phyloP scores from a whole-genome alignment of 768 basidiomycete genomes.

The Hygrocybe punicea region DNA sequence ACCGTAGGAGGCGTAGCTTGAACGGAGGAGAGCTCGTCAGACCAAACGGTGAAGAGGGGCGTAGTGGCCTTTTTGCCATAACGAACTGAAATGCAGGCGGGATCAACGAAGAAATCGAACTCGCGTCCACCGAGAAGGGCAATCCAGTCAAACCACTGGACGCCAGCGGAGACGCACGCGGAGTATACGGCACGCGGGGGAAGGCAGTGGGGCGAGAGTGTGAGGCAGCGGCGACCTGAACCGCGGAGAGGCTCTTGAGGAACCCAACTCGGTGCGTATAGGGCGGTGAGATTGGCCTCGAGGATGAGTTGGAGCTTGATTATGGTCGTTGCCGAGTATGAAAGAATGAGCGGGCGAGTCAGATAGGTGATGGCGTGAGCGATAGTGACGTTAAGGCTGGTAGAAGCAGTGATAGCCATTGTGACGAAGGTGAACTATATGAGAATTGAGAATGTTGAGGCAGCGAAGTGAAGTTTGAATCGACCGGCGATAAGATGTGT shows the following conservation, averaged over 20 bases:
- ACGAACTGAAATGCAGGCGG: conserved; percentile 72
- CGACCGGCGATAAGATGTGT: conserved; percentile 1
- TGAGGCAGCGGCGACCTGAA: conserved; percentile 71
- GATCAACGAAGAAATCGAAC: conserved; percentile 80
- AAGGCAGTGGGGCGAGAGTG: conserved; percentile 62
- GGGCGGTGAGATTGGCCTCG: conserved; percentile 70
- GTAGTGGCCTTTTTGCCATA: conserved; percentile 39
- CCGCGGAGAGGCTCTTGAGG: conserved; percentile 61
- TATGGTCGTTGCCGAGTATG: conserved; percentile 55
- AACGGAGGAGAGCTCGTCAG: conserved; percentile 41
- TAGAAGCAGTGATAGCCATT: conserved; percentile 27
- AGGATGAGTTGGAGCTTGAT: conserved; percentile 68
- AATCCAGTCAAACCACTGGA: conserved; percentile 84
- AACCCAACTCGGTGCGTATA: conserved; percentile 66
- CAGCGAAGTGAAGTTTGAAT: neutral
- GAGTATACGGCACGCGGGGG: conserved; percentile 71
- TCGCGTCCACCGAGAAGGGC: conserved; percentile 60
- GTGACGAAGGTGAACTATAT: neutral
- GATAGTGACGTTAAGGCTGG: conserved; percentile 62
- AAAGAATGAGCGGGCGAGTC: conserved; percentile 57
- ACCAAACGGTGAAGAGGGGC: conserved; percentile 63
- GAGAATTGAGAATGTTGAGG: neutral
- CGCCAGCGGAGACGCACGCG: conserved; percentile 63
- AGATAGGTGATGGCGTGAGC: conserved; percentile 73
- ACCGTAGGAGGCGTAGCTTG: conserved; percentile 18